Conservation (phyloP, 768 basidiomycete genomes). For the Neoboletus magnificus region DNA sequence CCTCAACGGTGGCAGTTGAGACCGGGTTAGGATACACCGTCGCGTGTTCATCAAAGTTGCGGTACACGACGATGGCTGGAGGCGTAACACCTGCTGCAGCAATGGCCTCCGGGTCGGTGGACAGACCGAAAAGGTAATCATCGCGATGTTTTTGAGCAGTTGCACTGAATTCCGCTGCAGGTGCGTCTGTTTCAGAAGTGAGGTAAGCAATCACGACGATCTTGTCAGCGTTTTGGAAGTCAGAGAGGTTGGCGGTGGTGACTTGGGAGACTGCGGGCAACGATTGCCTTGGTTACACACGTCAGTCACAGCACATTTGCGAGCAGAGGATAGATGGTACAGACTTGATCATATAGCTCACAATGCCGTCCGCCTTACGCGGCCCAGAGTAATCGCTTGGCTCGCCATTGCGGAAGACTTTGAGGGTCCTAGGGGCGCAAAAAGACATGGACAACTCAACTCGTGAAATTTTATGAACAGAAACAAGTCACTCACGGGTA, state of each 20-base stretch:
- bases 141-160: conserved; percentile 89
- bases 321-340: conserved; percentile 20
- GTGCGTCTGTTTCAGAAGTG: conserved; percentile 64
- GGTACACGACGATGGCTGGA: conserved; percentile 90
- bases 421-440: conserved; percentile 55
- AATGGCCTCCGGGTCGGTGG: conserved; percentile 67
- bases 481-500: conserved; percentile 70
- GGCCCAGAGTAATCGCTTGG: conserved; percentile 81
- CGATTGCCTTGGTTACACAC: conserved; percentile 59
- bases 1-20: conserved; percentile 50
- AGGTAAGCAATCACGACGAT: conserved; percentile 88
- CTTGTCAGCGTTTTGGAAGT: conserved; percentile 87
- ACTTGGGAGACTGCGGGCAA: conserved; percentile 90
- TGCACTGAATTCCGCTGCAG: conserved; percentile 69
- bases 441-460: not conserved
- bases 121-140: conserved; percentile 87
- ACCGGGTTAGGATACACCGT: conserved; percentile 63
- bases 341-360: conserved; percentile 95
- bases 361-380: conserved; percentile 92
- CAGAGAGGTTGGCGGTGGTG: conserved; percentile 68
- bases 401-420: conserved; percentile 87
- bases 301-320: conserved; percentile 1
- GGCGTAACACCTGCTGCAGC: conserved; percentile 69
- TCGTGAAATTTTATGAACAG: not conserved
- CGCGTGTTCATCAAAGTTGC: conserved; percentile 82